Percentiles rank a stretch among this genome's conserved stretches.
Evolutionary conservation across 257 asterid species (phyloP).

Genomic region (Jaltomata sinuosa): DNA sequence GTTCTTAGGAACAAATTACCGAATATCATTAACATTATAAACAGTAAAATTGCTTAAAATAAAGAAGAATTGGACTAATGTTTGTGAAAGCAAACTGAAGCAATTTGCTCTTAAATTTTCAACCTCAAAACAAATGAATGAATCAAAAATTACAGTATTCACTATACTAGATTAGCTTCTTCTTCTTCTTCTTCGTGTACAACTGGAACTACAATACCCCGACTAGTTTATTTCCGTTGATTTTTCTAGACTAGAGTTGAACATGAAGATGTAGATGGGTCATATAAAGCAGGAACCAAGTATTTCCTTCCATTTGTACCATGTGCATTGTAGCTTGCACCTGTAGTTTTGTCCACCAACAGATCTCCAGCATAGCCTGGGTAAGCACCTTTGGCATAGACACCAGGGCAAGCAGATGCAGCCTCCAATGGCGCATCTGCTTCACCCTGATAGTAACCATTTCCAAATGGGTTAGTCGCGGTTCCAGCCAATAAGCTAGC

Average conservation of each 20-base stretch:
- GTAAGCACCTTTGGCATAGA: slow-evolving; percentile 68
- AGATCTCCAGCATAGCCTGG: slow-evolving; percentile 72
- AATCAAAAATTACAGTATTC: slow-evolving; percentile 2
- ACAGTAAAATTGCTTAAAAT: not conserved
- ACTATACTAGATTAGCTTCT: not conserved
- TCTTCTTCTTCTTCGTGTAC: not conserved
- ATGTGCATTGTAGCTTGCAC: slow-evolving; percentile 73
- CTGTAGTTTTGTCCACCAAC: slow-evolving; percentile 47
- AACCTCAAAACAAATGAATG: slow-evolving; percentile 1
- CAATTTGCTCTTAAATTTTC: not conserved
- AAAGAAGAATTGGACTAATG: slow-evolving; percentile 2
- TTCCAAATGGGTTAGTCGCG: slow-evolving; percentile 64
- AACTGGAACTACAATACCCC: not conserved
- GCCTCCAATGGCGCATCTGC: slow-evolving; percentile 64
- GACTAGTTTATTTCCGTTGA: not conserved
- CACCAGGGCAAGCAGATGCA: slow-evolving; percentile 69
- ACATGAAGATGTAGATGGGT: slow-evolving; percentile 53
- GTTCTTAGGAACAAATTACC: not conserved
- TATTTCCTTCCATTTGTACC: slow-evolving; percentile 56
- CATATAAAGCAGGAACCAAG: slow-evolving; percentile 57
- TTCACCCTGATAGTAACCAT: slow-evolving; percentile 61
- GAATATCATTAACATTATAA: not conserved
- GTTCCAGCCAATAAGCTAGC: slow-evolving; percentile 63
- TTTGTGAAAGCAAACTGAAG: not conserved
- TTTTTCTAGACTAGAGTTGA: slow-evolving; percentile 45